Evolutionary conservation across 306 rosid genomes (phyloP).

Genomic region (Cucurbita pepo): DNA sequence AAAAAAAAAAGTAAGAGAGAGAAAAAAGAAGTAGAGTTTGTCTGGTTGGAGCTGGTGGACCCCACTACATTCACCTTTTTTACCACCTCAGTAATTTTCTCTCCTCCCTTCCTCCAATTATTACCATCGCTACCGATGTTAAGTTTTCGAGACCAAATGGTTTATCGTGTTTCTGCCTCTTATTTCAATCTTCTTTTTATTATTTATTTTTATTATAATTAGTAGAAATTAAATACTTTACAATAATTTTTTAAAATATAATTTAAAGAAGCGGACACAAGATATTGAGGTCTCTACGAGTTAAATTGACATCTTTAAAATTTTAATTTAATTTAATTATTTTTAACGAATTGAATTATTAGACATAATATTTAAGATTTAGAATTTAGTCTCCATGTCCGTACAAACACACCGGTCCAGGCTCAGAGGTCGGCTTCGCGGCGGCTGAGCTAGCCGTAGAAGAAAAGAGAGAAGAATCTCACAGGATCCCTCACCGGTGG

Average conservation of each 20-base stretch:
- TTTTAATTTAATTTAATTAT: too few relatives aligned
- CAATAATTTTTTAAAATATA: too few relatives aligned
- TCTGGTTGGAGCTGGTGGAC: neutral
- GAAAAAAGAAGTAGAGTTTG: neutral
- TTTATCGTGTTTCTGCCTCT: too few relatives aligned
- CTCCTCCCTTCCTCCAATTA: neutral
- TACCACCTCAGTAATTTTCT: neutral
- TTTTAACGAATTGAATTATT: too few relatives aligned
- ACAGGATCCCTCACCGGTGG: constrained; percentile 6
- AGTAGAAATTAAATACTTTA: too few relatives aligned
- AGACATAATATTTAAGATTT: too few relatives aligned
- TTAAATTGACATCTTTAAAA: too few relatives aligned
- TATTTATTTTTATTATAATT: too few relatives aligned
- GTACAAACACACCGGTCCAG: neutral
- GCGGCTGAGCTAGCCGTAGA: neutral
- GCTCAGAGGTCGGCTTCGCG: neutral
- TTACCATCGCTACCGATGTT: neutral
- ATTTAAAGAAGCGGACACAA: too few relatives aligned
- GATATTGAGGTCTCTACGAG: too few relatives aligned
- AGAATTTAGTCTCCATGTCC: neutral
- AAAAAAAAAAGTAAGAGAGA: neutral
- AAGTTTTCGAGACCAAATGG: too few relatives aligned
- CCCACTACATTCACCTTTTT: neutral
- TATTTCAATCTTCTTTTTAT: too few relatives aligned
- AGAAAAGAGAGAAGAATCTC: neutral